Conservation (phyloP, 306 rosid species). For the Vicia villosa region DNA sequence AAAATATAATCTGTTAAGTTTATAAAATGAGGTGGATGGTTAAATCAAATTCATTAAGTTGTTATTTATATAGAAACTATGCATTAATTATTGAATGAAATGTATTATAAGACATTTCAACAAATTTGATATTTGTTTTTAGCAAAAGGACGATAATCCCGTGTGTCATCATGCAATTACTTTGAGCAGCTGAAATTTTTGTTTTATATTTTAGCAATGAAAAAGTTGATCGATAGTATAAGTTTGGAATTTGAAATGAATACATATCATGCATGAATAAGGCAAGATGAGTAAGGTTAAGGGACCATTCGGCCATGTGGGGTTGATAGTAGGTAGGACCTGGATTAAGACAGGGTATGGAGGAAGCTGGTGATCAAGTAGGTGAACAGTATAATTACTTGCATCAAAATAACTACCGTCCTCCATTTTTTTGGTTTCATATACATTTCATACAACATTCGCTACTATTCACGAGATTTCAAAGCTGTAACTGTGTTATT, state of each 20-base stretch:
- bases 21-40: too few species aligned
- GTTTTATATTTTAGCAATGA: neutral
- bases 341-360: neutral
- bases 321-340: slow-evolving; percentile 7
- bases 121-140: too few species aligned
- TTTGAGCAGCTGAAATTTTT: too few species aligned
- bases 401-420: slow-evolving; percentile 5
- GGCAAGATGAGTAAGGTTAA: slow-evolving; percentile 10
- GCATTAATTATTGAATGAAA: too few species aligned
- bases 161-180: too few species aligned
- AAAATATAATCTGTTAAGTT: too few species aligned
- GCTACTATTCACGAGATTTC: neutral
- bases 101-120: too few species aligned
- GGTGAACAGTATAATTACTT: slow-evolving; percentile 36
- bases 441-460: neutral
- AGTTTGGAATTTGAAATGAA: neutral
- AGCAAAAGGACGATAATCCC: too few species aligned
- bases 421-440: neutral
- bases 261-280: slow-evolving; percentile 8
- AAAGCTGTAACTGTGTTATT: neutral
- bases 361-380: slow-evolving; percentile 10
- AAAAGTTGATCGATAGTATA: neutral
- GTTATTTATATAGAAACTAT: too few species aligned
- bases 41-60: too few species aligned
- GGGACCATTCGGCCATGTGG: slow-evolving; percentile 26